Evolutionary conservation across 306 rosid species (phyloP).

Genomic region (Acacia melanoxylon): DNA sequence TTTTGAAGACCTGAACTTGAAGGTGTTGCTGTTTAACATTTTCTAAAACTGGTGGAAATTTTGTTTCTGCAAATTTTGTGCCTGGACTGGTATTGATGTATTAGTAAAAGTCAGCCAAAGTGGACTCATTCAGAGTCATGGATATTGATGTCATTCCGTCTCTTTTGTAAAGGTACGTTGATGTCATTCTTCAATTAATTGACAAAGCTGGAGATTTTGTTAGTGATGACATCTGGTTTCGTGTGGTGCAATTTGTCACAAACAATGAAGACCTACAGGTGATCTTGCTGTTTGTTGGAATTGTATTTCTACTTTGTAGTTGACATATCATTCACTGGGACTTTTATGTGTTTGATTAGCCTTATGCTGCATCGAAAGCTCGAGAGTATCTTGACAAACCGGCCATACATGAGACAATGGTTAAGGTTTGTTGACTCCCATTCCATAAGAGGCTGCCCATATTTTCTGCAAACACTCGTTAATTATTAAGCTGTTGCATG

Average conservation of each 20-base stretch:
- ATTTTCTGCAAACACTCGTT: slow-evolving; percentile 9
- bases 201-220: slow-evolving; percentile 99
- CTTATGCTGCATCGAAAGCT: slow-evolving; percentile 95
- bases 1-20: not conserved
- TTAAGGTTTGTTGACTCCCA: slow-evolving; percentile 69
- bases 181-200: slow-evolving; percentile 96
- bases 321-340: slow-evolving; percentile 39
- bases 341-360: slow-evolving; percentile 64
- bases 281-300: slow-evolving; percentile 34
- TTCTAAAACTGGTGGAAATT: slow-evolving; percentile 7
- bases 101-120: not conserved
- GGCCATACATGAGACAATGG: slow-evolving; percentile 99
- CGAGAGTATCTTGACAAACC: slow-evolving; percentile 98
- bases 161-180: slow-evolving; percentile 79
- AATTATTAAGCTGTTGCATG: slow-evolving; percentile 21
- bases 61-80: slow-evolving; percentile 7
- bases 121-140: slow-evolving; percentile 4
- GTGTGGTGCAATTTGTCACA: slow-evolving; percentile 98
- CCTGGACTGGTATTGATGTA: not conserved
- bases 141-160: slow-evolving; percentile 24
- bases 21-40: slow-evolving; percentile 14
- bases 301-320: slow-evolving; percentile 32
- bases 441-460: slow-evolving; percentile 13
- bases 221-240: slow-evolving; percentile 99
- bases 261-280: slow-evolving; percentile 99